Evolutionary conservation across 2,329 filamentous ascomycete genomes (phyloP), one percentile per base, ranked within the genome.

Genomic region (Clonostachys solani): DNA sequence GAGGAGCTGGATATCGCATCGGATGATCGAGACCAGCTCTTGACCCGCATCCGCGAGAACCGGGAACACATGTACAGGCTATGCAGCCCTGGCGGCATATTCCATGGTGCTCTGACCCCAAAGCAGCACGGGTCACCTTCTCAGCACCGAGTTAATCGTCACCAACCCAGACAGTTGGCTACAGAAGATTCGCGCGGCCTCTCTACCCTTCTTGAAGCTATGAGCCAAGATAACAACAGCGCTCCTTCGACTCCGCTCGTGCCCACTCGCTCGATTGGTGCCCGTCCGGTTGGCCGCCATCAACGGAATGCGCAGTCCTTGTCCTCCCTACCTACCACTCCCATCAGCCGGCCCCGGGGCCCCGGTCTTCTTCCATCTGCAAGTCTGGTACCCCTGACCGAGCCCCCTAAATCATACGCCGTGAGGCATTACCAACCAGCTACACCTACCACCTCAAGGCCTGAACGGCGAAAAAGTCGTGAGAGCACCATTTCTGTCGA

Each of bases 31-130:
- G 76, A 83, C 37, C 78, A 89, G 62, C 75, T 96, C 44, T 81
- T 92, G 49, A 88, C 84, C 51, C 85, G 92, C 17, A 95, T 97
- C 53, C 83, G 87, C 40, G 89, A 95, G 63, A 96, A 96, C 60
- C 78, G 92, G 52, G 88, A 95, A 60, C 91, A 95, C 60, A 84
- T 95, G 56, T 87, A 89, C 49, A 78, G 80, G 60, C 80, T 95
- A 43, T 85, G 87, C 58, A 86, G 88, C 56, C 87, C 89, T 2
- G 86, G 87, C 13, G 83, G 81, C 44, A 80, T 81, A 34, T 83
- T 83, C 47, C 79, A 87, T 50, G 71, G 79, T 49, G 75, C 82
- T 49, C 68, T 84, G 49, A 83, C 81, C 3, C 83, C 84, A 53
- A 68, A 75, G 69, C 64, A 74, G 52, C 64, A 78, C 58, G 23